A percentile compares a stretch with the other conserved stretches of the same genome.
Evolutionary conservation across 225 moss, liverwort and hornwort species (phyloP).

Genomic region (Physcomitrium patens): DNA sequence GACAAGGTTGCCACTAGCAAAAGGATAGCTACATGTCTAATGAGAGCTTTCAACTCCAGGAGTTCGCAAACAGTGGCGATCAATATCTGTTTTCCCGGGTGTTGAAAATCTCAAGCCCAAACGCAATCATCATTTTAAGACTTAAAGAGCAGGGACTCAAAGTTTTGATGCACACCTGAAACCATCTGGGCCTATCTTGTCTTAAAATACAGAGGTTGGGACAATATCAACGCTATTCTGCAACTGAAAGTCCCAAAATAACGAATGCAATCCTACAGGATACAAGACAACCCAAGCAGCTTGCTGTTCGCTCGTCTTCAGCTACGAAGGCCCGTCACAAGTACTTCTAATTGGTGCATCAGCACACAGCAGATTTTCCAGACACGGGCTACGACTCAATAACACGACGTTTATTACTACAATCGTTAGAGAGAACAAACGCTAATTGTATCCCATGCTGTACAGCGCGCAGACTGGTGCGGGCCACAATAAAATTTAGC

Average conservation of each 20-base stretch:
- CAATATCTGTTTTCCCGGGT: slow-evolving; percentile 14
- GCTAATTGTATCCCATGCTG: neutral
- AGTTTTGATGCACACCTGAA: no score
- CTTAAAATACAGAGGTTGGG: no score
- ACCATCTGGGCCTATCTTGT: no score
- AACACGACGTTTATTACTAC: neutral
- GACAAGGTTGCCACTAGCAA: neutral
- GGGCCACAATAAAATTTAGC: slow-evolving; percentile 2
- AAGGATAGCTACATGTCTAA: neutral
- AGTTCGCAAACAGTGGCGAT: slow-evolving; percentile 8
- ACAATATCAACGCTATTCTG: no score
- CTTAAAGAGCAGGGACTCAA: no score
- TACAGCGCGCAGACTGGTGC: neutral
- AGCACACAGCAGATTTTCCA: neutral
- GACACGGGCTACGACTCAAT: slow-evolving; percentile 12
- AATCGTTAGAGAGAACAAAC: slow-evolving; percentile 2
- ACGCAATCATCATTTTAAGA: no score
- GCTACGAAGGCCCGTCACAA: slow-evolving; percentile 10
- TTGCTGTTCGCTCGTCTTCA: slow-evolving; percentile 9
- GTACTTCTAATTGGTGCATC: slow-evolving; percentile 5
- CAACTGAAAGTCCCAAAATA: no score
- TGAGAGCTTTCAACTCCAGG: slow-evolving; percentile 1
- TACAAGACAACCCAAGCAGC: slow-evolving; percentile 4
- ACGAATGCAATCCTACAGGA: neutral
- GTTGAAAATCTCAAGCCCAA: neutral